These are phyloP conservation scores for Fusarium lateritium DNA, from an alignment of 2,329 filamentous ascomycete species.

Conservation along the genomic window DNA sequence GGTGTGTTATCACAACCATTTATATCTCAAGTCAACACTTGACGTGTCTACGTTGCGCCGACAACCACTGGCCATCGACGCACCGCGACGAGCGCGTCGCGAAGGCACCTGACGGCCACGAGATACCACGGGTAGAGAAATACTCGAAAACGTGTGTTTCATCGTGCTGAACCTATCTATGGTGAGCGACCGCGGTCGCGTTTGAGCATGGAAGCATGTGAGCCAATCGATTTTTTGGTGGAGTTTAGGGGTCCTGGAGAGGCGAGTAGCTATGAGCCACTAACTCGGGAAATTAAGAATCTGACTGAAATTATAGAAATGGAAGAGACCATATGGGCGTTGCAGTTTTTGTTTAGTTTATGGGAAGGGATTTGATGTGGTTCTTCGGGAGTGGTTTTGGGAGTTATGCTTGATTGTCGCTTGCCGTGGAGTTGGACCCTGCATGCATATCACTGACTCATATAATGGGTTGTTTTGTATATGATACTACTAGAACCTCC, in stretches of 20 bases:
- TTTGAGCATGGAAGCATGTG: constrained; percentile 27
- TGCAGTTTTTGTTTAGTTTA: not conserved
- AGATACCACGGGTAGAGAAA: not conserved
- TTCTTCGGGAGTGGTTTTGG: constrained; percentile 7
- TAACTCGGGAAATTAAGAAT: not conserved
- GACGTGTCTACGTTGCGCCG: constrained; percentile 31
- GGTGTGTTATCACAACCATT: constrained; percentile 13
- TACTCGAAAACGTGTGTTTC: constrained; percentile 36
- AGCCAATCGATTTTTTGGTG: constrained; percentile 37
- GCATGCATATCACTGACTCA: constrained; percentile 34
- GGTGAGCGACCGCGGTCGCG: constrained; percentile 24
- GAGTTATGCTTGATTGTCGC: not conserved
- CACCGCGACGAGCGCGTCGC: constrained; percentile 28
- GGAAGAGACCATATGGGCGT: not conserved
- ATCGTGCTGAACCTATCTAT: constrained; percentile 17
- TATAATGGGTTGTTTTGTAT: constrained; percentile 17
- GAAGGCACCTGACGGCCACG: constrained; percentile 27
- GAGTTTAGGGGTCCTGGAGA: not conserved
- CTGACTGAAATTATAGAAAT: not conserved
- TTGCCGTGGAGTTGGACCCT: constrained; percentile 21
- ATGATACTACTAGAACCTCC: accelerated
- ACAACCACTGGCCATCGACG: constrained; percentile 40
- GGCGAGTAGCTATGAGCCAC: not conserved
- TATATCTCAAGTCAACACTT: constrained; percentile 38
- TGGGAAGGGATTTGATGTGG: constrained; percentile 5